A percentile compares a stretch with the other conserved stretches of the same genome.
phyloP scores from a whole-genome alignment of 805 yeast genomes.

The Candida rishiriensis region DNA sequence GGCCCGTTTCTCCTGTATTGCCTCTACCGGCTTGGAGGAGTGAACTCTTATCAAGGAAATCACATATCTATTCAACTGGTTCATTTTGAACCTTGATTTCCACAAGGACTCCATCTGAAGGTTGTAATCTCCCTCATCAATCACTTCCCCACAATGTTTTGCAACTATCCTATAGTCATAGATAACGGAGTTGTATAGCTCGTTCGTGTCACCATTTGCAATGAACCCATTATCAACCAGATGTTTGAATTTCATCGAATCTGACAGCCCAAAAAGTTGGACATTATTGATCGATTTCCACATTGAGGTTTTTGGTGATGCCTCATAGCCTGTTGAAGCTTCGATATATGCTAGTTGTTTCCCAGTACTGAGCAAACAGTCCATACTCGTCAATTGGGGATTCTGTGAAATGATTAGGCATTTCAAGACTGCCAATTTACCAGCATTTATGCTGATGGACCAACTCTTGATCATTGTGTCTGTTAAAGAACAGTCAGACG shows the following conservation, averaged over 20 bases:
- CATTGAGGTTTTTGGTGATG: not conserved
- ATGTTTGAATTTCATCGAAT: constrained; percentile 12
- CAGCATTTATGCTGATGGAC: constrained; percentile 22
- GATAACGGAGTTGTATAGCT: not conserved
- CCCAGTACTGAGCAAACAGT: too few species aligned
- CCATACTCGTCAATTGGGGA: not conserved
- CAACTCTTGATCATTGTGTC: constrained; percentile 21
- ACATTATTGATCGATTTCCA: constrained; percentile 3
- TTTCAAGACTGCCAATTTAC: constrained; percentile 19
- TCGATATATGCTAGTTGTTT: constrained; percentile 12
- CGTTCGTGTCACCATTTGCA: not conserved
- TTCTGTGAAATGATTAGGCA: constrained; percentile 16
- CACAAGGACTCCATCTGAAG: constrained; percentile 4
- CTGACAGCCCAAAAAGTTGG: constrained; percentile 4
- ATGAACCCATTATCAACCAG: constrained; percentile 4
- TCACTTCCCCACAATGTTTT: too few species aligned
- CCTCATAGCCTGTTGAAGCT: constrained; percentile 1
- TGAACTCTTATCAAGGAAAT: constrained; percentile 3
- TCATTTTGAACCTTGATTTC: constrained; percentile 6
- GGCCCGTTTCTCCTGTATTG: not conserved
- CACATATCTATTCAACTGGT: not conserved
- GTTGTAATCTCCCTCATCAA: not conserved
- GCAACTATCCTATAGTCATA: constrained; percentile 1
- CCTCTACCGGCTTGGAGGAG: not conserved
- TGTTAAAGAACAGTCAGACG: constrained; percentile 14